Conservation (phyloP, 2,329 filamentous ascomycete genomes). For the Botrytis pseudocinerea region DNA sequence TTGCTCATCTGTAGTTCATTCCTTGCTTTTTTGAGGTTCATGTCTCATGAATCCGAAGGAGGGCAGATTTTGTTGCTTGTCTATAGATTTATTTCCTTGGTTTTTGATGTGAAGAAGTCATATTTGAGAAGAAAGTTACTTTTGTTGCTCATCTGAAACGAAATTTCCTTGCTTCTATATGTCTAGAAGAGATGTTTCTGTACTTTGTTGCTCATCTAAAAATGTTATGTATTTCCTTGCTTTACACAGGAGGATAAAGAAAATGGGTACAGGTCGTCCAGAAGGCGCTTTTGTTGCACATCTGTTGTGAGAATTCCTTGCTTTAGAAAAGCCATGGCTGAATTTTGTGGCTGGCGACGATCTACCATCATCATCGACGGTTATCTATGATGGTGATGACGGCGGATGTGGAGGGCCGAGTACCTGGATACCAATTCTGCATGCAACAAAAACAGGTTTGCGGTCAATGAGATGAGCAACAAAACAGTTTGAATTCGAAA, state of each 20-base stretch:
- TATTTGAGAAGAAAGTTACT: background rate
- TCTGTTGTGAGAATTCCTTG: background rate
- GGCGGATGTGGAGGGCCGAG: background rate
- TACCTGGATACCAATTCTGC: background rate
- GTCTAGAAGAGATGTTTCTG: background rate
- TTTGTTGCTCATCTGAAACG: background rate
- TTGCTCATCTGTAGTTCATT: background rate
- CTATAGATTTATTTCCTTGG: background rate
- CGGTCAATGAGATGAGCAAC: constrained; percentile 8
- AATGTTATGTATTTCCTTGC: background rate
- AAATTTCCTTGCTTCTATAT: background rate
- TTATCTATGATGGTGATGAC: background rate
- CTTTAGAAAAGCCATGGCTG: background rate
- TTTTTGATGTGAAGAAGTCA: background rate
- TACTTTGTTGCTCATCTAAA: background rate
- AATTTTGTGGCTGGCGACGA: background rate
- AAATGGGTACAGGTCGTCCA: background rate
- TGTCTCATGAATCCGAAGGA: too few relatives aligned
- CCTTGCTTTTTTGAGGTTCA: background rate
- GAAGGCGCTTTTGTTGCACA: background rate
- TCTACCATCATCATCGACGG: background rate
- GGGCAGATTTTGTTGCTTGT: background rate
- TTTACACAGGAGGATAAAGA: background rate
- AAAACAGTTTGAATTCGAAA: background rate
- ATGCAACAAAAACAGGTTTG: constrained; percentile 14